Evolutionary conservation across 805 yeast genomes (phyloP), one percentile per base, ranked within the genome.

Genomic region (Metschnikowia vanudenii): DNA sequence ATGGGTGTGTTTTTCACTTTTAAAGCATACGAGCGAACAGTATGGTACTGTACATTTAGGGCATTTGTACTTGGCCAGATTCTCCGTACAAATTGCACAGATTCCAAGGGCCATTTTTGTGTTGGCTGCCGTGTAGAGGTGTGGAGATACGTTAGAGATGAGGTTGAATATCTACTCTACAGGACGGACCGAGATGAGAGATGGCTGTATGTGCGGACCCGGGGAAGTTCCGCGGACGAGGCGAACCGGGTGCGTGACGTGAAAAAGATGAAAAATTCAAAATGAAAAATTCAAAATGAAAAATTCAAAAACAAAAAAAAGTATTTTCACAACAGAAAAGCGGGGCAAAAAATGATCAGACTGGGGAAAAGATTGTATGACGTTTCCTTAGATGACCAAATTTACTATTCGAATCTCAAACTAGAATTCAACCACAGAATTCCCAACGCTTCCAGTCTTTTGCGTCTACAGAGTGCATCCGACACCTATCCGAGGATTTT

Each of bases 1-100:
- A 16, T 66, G 73, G 29, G 40, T 49, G 52, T 76, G 80, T 2
- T 47, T 38, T 12, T 61, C 73, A 29, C 72, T 59, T 55, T 82
- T 85, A 63, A 69, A 86, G 55, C 96, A 87, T 2, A 46, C 56
- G 6, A 87, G 55, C 0, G 86, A 79, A 60, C 95, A 87, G 52
- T 72, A 72, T 5, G 60, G 73, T 47, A 61, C 46, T 3, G 39
- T 18, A 50, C 88, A 82, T 39, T 60, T 63, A 0, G 88, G 84
- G 49, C 88, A 82, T 55, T 73, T 77, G 63, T 82, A 82, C 53
- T 78, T 78, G 20, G 80, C 67, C 40, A 59, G 56, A 4, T 52
- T 53, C 3, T 24, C 54, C 13, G 53, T 39, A 53, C 81, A 76
- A 29, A 78, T 60, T 38, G 57, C 59, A 57, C 81, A 76, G 58